Base-by-base conservation (phyloP, 2,329 filamentous ascomycete species). In the Thielaviopsis musarum region DNA sequence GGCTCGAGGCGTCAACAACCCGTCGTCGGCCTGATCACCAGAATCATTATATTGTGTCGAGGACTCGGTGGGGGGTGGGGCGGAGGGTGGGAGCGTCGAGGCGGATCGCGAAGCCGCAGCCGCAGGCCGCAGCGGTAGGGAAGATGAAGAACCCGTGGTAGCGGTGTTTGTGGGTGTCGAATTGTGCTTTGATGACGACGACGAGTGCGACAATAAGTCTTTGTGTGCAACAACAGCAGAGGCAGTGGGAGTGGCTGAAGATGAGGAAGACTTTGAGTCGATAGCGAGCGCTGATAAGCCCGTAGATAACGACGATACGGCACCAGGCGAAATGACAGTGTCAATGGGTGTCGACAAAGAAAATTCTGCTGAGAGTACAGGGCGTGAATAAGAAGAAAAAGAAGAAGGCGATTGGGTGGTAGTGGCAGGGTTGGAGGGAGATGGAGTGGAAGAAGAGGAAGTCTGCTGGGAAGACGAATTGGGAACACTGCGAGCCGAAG, bases 401-500 rank as follows among this genome's bases (percentile, higher is more conserved):
- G 58, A 34, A 5, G 58, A 59, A 54, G 58, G 57, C 30, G 61
- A 30, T 45, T 52, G 56, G 15, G 51, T 49, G 17, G 30, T 54
- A 55, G 34, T 38, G 24, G 52, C 19, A 28, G 58, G 12, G 56
- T 54, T 17, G 56, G 22, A 19, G 56, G 41, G 38, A 30, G 58
- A 52, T 41, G 59, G 56, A 45, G 58, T 57, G 58, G 58, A 57
- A 24, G 59, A 54, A 22, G 55, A 58, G 49, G 58, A 28, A 41
- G 38, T 59, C 17, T 54, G 49, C 34, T 57, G n/a, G 61, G 62
- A 57, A 61, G 66, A 58, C 64, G 63, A 28, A 66, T 66, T 63
- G 61, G 54, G 57, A 62, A 80, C 78, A 66, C 77, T 78, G 66
- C 78, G 77, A 66, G 78, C 78, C 70, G 77, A 78, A 67, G 78